Evolutionary conservation across 208 protist genomes (phyloP).

Genomic region (Leishmania amazonensis): DNA sequence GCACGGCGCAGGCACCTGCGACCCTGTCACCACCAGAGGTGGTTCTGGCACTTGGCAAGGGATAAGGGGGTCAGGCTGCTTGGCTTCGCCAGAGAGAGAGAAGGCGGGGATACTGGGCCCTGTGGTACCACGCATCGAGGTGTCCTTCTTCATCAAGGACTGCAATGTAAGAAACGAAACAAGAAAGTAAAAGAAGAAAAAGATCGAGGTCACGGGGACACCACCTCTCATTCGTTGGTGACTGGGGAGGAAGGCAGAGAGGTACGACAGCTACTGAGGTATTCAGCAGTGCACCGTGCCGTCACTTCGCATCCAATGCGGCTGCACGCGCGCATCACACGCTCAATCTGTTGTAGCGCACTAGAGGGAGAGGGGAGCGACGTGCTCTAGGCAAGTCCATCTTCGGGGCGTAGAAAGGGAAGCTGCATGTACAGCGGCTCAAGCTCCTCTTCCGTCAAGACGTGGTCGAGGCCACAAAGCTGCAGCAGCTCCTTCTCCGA

Average conservation of each 20-base stretch:
- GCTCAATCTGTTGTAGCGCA: not conserved
- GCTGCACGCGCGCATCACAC: not conserved
- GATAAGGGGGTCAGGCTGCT: not conserved
- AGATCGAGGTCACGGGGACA: too few species aligned
- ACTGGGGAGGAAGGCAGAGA: not conserved
- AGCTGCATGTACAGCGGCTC: slow-evolving; percentile 83
- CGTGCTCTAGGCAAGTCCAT: slow-evolving; percentile 15
- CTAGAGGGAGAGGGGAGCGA: not conserved
- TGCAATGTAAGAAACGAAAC: not conserved
- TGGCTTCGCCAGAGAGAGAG: not conserved
- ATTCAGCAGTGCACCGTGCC: not conserved
- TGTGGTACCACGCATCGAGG: not conserved
- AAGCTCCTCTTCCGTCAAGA: slow-evolving; percentile 67
- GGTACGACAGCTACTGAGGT: not conserved
- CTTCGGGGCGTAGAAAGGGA: slow-evolving; percentile 68
- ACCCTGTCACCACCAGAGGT: not conserved
- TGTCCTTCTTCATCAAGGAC: too few species aligned
- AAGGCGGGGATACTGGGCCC: not conserved
- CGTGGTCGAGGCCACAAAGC: slow-evolving; percentile 56
- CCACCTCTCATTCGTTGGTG: not conserved
- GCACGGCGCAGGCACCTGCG: not conserved
- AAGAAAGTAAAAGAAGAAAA: not conserved
- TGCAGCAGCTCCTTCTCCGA: slow-evolving; percentile 74
- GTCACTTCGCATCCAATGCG: not conserved
- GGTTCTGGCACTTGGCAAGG: not conserved